Evolutionary conservation across 2,329 filamentous ascomycete species (phyloP), one percentile per base, ranked within the genome.

Genomic region (Phaeosphaeriaceae sp.): DNA sequence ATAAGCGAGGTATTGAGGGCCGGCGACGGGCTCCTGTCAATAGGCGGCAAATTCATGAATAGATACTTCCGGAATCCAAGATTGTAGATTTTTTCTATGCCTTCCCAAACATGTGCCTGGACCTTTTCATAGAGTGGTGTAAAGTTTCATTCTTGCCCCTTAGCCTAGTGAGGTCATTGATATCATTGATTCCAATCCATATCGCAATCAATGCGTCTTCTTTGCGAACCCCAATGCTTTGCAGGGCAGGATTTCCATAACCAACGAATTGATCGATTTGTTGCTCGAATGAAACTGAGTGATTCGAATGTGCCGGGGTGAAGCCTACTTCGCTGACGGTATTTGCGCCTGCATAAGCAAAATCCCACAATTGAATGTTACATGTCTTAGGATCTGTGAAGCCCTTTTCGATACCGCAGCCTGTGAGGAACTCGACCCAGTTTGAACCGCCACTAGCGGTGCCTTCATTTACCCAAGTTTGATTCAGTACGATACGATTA

Each of bases 101-200:
- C 72, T 12, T 66, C 50, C 47, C 81, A 78, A 1, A 80, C 67
- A 0, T 74, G 69, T 3, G 42, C 42, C 29, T 78, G 73, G 4
- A 82, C 63, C 9, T 66, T 60, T 3, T 74, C 64, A 59, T 82
- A 83, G 54, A 80, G 76, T 0, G 59, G 65, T 3, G 72, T 69
- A 52, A 81, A 82, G 9, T 73, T 11, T 77, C 71, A 26, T 68
- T 71, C 39, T 75, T 76, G 4, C 55, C 53, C 4, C 52, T 33
- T n/a, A 58, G 48, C 33, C 76, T 74, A 12, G 67, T 71, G 6
- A 76, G 76, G 59, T 84, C 81, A 53, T 73, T 75, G 52, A 84
- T 81, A 48, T 84, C 82, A 60, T 84, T 84, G 50, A 84, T 73
- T 6, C 80, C 82, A 37, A 84, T 84, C 77, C 79, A 84, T 30